Percentiles rank a stretch among this genome's conserved stretches.
Evolutionary conservation across 495 filamentous ascomycete genomes (phyloP).

Genomic region (Pyronema omphalodes): DNA sequence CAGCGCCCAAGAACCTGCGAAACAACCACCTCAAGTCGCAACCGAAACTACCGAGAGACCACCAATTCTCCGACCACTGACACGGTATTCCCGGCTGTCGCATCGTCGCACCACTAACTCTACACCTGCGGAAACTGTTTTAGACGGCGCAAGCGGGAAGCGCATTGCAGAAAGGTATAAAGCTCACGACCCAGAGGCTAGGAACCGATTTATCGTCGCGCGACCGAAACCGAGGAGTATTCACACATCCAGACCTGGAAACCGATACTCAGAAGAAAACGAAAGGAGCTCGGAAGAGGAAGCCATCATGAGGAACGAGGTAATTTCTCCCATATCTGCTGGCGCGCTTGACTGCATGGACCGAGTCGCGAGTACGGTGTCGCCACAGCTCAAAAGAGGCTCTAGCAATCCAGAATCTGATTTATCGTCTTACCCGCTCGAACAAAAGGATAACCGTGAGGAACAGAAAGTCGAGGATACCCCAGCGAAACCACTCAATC

Average conservation of each 20-base stretch:
- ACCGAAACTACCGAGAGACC: neutral
- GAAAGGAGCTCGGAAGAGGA: slow-evolving; percentile 5
- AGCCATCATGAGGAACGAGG: slow-evolving; percentile 5
- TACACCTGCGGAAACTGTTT: neutral
- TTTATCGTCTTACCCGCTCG: neutral
- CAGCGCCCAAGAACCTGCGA: neutral
- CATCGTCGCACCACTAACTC: neutral
- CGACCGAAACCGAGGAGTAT: neutral
- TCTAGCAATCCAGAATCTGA: neutral
- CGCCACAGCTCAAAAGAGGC: neutral
- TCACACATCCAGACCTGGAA: neutral
- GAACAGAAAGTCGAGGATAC: neutral
- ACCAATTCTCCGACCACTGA: neutral
- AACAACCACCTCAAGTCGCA: neutral
- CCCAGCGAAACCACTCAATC: neutral
- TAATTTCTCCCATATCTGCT: slow-evolving; percentile 12
- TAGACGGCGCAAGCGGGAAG: slow-evolving; percentile 1
- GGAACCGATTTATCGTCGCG: neutral
- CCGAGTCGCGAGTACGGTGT: neutral
- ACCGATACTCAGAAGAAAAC: neutral
- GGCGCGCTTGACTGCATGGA: neutral
- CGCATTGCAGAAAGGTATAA: slow-evolving; percentile 6
- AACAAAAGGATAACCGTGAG: neutral
- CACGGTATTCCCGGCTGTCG: neutral
- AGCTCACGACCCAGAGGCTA: neutral